A percentile compares a stretch with the other conserved stretches of the same genome.
phyloP scores from a whole-genome alignment of 1,139 yeast genomes.

The Candida pseudoviswanathii region DNA sequence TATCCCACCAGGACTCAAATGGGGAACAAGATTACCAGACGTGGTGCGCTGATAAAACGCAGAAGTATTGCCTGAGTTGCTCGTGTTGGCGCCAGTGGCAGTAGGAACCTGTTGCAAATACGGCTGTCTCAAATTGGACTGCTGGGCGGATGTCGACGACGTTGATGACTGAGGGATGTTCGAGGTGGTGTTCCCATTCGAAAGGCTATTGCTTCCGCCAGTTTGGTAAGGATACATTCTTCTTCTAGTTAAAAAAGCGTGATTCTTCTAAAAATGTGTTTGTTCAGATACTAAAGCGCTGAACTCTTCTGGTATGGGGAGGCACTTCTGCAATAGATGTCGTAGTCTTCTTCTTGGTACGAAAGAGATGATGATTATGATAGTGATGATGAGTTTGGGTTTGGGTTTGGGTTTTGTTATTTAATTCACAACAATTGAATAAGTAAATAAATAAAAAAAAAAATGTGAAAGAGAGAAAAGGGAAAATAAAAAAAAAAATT shows the following conservation, averaged over 20 bases:
- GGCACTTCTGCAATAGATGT: too few species aligned
- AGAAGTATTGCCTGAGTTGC: slow-evolving; percentile 1
- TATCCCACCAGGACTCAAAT: slow-evolving; percentile 12
- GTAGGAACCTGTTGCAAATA: slow-evolving; percentile 7
- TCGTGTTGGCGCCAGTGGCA: not conserved
- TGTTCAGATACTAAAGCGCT: too few species aligned
- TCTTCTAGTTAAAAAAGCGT: not conserved
- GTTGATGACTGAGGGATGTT: slow-evolving; percentile 4
- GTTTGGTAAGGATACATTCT: slow-evolving; percentile 16
- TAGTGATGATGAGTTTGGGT: not conserved
- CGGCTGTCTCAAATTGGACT: slow-evolving; percentile 7
- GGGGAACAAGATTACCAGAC: slow-evolving; percentile 13
- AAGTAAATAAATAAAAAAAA: slow-evolving; percentile 2
- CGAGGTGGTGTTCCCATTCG: slow-evolving; percentile 7
- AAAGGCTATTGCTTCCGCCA: slow-evolving; percentile 7
- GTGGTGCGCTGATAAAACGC: slow-evolving; percentile 4
- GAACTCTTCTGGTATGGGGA: too few species aligned
- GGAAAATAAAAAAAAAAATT: slow-evolving; percentile 2
- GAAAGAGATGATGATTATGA: too few species aligned
- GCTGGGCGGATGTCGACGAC: slow-evolving; percentile 6
- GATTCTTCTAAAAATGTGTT: too few species aligned
- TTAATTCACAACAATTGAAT: not conserved
- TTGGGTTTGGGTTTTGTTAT: not conserved
- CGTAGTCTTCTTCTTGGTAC: too few species aligned
- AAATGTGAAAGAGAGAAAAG: not conserved